Conservation (phyloP, 2,329 filamentous ascomycete genomes). For the Penicillium brasilianum region DNA sequence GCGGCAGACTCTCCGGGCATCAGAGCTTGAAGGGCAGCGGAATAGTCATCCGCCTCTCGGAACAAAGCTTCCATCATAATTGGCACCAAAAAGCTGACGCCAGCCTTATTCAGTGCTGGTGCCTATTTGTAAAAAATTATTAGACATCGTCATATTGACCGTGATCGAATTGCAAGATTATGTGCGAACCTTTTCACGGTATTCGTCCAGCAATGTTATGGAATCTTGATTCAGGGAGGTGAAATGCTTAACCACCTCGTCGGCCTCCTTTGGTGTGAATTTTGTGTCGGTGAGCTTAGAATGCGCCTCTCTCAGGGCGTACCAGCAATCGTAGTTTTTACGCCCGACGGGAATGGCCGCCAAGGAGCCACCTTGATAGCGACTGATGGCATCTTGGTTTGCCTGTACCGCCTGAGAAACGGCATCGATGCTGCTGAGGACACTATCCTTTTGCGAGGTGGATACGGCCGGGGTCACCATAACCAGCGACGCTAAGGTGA, state of each 20-base stretch:
- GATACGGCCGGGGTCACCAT: not conserved
- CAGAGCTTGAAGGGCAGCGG: not conserved
- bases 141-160: not conserved
- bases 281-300: slow-evolving; percentile 2
- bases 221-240: slow-evolving; percentile 4
- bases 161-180: not conserved
- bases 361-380: not conserved
- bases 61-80: slow-evolving; percentile 2
- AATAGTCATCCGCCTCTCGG: slow-evolving; percentile 5
- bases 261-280: not conserved
- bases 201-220: not conserved
- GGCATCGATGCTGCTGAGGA: not conserved
- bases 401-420: not conserved
- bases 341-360: not conserved
- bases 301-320: slow-evolving; percentile 6
- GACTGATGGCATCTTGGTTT: not conserved
- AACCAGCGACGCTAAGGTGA: not conserved
- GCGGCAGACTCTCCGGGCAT: not conserved
- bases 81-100: not conserved
- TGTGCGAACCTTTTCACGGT: not conserved
- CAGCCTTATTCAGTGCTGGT: not conserved
- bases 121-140: not conserved
- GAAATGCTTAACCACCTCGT: not conserved
- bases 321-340: not conserved
- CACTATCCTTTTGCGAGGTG: not conserved